Base-by-base conservation (phyloP, 73 alveolate species). In the Blepharisma stoltei region DNA sequence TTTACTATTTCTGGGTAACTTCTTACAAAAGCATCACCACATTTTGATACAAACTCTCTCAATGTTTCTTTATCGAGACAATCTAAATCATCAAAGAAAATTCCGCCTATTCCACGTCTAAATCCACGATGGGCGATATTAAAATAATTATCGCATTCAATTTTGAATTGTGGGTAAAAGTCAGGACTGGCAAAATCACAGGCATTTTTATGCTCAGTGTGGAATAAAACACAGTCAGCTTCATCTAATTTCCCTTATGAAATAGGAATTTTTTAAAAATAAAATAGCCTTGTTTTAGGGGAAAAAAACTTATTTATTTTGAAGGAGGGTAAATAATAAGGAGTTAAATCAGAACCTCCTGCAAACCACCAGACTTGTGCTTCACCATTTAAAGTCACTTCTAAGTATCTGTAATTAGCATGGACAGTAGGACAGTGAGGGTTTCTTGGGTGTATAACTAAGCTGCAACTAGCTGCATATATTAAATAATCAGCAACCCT, bases 291-390 rank as follows among this genome's bases (percentile, higher is more conserved):
- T n/a, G n/a, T n/a, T n/a, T n/a, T n/a, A n/a, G n/a, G n/a, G n/a
- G n/a, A n/a, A n/a, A n/a, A n/a, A n/a, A n/a, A n/a, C n/a, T n/a
- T n/a, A n/a, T n/a, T n/a, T n/a, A n/a, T n/a, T n/a, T n/a, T n/a
- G n/a, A n/a, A n/a, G n/a, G n/a, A n/a, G n/a, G n/a, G n/a, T n/a
- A n/a, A 70, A 50, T 89, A 92, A 71, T 79, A 84, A 7, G 98
- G 98, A 11, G 98, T 92, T 47, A 92, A 78, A 71, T 89, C 97
- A 41, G 95, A 75, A n/a, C 96, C 96, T 0, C 97, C 98, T 21
- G 96, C 98, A 67, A 90, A 84, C 98, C 98, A 92, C 37, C 89
- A 83, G 46, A 80, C 89, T 1, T 7, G 18, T 48, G 88, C 70
- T 25, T 87, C 90, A 27, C 91, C 93, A 8, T 75, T 71, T n/a